A percentile compares a stretch with the other conserved stretches of the same genome.
Evolutionary conservation across 345 rosid genomes (phyloP).

Genomic region (Aegle marmelos): DNA sequence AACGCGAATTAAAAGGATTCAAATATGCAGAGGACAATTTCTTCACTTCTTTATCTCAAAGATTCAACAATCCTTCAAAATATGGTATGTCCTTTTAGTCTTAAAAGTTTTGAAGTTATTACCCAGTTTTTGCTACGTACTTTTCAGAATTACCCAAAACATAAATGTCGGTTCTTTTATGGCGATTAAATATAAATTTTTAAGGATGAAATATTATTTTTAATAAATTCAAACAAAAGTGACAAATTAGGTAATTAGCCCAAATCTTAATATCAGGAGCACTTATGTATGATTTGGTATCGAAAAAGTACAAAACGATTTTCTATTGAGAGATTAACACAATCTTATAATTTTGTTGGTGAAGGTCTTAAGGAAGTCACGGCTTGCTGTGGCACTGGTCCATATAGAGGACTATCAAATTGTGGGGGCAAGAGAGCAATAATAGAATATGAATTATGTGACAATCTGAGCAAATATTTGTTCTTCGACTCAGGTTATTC

Average conservation of each 20-base stretch:
- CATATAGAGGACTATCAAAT: neutral
- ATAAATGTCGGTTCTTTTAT: no score
- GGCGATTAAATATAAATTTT: no score
- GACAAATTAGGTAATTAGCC: neutral
- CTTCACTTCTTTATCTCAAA: neutral
- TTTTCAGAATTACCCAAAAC: neutral
- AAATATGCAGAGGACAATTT: neutral
- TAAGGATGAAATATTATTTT: no score
- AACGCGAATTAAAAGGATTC: constrained; percentile 9
- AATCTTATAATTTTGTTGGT: neutral
- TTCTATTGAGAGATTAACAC: neutral
- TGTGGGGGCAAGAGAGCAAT: constrained; percentile 1
- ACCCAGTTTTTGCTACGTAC: neutral
- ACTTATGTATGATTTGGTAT: neutral
- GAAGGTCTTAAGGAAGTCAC: neutral
- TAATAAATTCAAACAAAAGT: neutral
- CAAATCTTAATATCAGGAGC: neutral
- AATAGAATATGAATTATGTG: constrained; percentile 10
- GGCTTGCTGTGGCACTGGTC: constrained; percentile 9
- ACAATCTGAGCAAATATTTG: neutral
- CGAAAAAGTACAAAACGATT: neutral
- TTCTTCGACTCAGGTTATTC: constrained; percentile 4
- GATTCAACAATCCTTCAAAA: constrained; percentile 17
- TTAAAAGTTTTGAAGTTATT: no score
- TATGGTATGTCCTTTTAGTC: neutral